Conservation (phyloP, 495 filamentous ascomycete genomes). For the Podospora sp. region DNA sequence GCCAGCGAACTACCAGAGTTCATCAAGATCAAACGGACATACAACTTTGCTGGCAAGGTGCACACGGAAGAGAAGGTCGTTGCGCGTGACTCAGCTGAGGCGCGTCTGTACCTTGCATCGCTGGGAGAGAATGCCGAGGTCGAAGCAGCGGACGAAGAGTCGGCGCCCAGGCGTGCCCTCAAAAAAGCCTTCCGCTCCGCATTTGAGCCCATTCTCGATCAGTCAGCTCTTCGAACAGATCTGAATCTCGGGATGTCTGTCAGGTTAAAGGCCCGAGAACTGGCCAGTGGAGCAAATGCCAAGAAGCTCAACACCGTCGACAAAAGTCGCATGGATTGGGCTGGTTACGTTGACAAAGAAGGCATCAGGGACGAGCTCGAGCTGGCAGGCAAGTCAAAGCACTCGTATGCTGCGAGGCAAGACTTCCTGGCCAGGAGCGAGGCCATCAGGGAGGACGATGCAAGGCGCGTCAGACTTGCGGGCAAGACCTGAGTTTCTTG, state of each 20-base stretch:
- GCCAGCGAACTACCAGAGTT: slow-evolving; percentile 41
- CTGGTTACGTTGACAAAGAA: slow-evolving; percentile 86
- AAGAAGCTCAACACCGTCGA: slow-evolving; percentile 95
- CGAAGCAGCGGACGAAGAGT: slow-evolving; percentile 32
- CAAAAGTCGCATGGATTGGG: slow-evolving; percentile 95
- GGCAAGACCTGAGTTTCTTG: slow-evolving; percentile 40
- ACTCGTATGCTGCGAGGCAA: slow-evolving; percentile 78
- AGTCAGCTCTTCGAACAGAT: slow-evolving; percentile 47
- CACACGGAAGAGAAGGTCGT: slow-evolving; percentile 84
- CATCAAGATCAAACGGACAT: slow-evolving; percentile 84
- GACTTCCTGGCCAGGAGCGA: slow-evolving; percentile 88
- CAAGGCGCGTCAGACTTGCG: slow-evolving; percentile 62
- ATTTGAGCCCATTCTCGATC: slow-evolving; percentile 72
- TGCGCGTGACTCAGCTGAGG: slow-evolving; percentile 76
- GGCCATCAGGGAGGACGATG: slow-evolving; percentile 73
- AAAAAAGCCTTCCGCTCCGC: slow-evolving; percentile 71
- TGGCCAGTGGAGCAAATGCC: slow-evolving; percentile 53
- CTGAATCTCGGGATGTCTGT: slow-evolving; percentile 52
- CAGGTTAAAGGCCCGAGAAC: slow-evolving; percentile 44
- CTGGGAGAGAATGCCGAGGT: slow-evolving; percentile 42
- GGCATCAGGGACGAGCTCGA: slow-evolving; percentile 91
- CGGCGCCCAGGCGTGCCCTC: slow-evolving; percentile 58
- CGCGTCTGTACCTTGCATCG: slow-evolving; percentile 70
- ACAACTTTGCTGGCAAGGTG: slow-evolving; percentile 87
- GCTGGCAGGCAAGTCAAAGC: slow-evolving; percentile 79